These are phyloP conservation scores for Coemansia aciculifera DNA, from an alignment of 192 early-diverging fungal species.

Conservation along the genomic window DNA sequence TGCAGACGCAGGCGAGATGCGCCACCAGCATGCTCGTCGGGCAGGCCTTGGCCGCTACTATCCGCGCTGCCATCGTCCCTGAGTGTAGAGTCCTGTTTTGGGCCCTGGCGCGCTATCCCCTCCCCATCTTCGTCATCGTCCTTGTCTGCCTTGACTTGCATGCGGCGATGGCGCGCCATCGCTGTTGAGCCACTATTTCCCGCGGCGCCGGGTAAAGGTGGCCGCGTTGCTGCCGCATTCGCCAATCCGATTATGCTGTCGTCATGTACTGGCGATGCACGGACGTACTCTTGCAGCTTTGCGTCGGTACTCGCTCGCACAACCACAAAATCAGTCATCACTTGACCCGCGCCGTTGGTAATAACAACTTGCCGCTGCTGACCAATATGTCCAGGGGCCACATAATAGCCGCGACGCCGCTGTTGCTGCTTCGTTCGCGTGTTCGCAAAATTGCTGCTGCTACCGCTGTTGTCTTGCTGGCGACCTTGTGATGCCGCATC, in stretches of 20 bases:
- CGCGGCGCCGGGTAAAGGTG: not conserved
- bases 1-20: too few relatives aligned
- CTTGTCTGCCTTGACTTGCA: not conserved
- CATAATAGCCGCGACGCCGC: constrained; percentile 11
- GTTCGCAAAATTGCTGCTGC: not conserved
- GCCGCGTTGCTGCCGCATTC: not conserved
- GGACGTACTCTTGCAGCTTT: constrained; percentile 13
- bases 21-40: constrained; percentile 10
- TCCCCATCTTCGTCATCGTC: constrained; percentile 1
- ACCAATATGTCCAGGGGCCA: constrained; percentile 8
- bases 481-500: not conserved
- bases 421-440: constrained; percentile 9
- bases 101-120: constrained; percentile 5
- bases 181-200: not conserved
- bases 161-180: not conserved
- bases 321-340: constrained; percentile 48
- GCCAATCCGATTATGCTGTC: not conserved
- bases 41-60: not conserved
- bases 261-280: constrained; percentile 13
- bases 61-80: constrained; percentile 1
- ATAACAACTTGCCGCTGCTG: constrained; percentile 31
- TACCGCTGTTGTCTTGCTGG: not conserved
- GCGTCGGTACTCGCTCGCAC: constrained; percentile 32
- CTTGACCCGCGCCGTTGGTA: constrained; percentile 47
- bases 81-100: constrained; percentile 1